Conservation (phyloP, 2,329 filamentous ascomycete species). For the Aspergillus hiratsukae region DNA sequence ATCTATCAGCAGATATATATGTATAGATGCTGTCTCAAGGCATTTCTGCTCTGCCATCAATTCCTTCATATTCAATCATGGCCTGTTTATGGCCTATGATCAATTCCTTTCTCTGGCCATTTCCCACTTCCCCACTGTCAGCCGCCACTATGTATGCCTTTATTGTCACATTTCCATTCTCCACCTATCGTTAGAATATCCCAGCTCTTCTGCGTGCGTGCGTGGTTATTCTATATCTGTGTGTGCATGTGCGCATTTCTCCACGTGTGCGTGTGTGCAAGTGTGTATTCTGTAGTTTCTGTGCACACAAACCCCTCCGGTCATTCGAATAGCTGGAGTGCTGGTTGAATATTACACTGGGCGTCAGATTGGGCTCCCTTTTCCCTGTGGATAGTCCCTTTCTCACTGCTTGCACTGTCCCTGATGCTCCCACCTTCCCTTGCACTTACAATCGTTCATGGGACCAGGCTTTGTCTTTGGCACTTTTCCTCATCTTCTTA, state of each 20-base stretch:
- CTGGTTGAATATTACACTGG: not conserved
- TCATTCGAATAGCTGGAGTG: not conserved
- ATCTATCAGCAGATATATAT: not conserved
- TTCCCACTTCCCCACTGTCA: not conserved
- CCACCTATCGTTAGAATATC: conserved; percentile 5
- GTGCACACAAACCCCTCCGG: conserved; percentile 3
- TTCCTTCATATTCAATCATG: not conserved
- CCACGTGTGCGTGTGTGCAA: not conserved
- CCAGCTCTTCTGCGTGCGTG: not conserved
- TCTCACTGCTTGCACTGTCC: not conserved
- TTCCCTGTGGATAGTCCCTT: not conserved
- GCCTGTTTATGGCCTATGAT: not conserved
- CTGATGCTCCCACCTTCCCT: not conserved
- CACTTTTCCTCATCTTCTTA: not conserved
- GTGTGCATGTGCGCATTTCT: conserved; percentile 6
- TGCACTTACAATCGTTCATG: not conserved
- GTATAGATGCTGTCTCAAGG: not conserved
- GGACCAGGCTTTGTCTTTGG: not conserved
- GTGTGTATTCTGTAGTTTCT: conserved; percentile 4
- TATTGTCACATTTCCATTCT: conserved; percentile 1
- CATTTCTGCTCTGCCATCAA: not conserved
- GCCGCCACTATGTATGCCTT: conserved; percentile 1
- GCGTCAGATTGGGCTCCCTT: not conserved
- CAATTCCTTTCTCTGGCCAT: not conserved
- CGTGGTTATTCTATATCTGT: not conserved